These are phyloP conservation scores for Acaromyces ingoldii DNA, from an alignment of 1,284 basidiomycete species.

Conservation along the genomic window DNA sequence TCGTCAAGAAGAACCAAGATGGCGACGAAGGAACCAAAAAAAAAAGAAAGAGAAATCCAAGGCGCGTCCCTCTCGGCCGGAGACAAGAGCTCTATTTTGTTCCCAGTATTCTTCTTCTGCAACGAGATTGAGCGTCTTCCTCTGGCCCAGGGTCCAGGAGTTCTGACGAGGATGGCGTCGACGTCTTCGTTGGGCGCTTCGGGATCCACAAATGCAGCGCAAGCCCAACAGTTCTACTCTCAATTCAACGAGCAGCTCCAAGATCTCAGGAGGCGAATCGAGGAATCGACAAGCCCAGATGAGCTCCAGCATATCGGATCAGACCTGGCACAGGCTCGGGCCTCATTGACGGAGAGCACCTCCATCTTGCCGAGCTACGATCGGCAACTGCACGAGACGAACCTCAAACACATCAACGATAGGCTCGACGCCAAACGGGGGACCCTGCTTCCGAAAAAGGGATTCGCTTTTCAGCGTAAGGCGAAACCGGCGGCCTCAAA, in stretches of 20 bases:
- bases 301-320: background rate
- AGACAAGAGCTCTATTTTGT: background rate
- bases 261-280: background rate
- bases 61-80: background rate
- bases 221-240: conserved; percentile 4
- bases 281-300: background rate
- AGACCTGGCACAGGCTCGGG: background rate
- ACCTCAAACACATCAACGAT: conserved; percentile 1
- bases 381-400: background rate
- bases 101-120: background rate
- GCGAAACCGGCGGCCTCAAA: background rate
- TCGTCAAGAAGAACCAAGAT: background rate
- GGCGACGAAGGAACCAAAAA: background rate
- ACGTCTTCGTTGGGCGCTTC: conserved; percentile 2
- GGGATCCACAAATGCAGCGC: background rate
- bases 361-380: background rate
- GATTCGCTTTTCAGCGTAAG: conserved; percentile 1
- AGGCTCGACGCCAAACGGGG: background rate
- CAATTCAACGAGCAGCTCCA: background rate
- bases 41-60: background rate
- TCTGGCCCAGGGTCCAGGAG: too few relatives aligned
- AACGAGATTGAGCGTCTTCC: too few relatives aligned
- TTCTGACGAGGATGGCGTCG: too few relatives aligned
- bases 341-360: background rate
- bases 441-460: background rate